Percentiles rank a stretch among this genome's conserved stretches.
phyloP scores from a whole-genome alignment of 768 basidiomycete genomes.

The Leccinum disarticulatum region DNA sequence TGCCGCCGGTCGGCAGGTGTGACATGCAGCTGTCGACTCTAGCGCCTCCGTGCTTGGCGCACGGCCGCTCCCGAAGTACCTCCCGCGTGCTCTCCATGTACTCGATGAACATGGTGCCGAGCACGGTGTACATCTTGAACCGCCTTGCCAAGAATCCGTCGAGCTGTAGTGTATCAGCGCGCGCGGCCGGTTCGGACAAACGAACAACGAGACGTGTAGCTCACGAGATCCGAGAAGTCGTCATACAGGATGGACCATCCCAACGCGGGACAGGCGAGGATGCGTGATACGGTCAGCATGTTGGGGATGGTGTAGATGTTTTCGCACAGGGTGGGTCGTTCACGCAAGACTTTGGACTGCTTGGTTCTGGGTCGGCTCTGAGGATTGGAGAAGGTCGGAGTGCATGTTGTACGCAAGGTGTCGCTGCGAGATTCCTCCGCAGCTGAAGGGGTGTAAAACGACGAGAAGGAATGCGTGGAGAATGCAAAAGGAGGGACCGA shows the following conservation, averaged over 20 bases:
- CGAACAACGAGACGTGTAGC: conserved; percentile 27
- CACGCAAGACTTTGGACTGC: conserved; percentile 6
- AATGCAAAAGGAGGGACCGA: neutral
- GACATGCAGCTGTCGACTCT: conserved; percentile 28
- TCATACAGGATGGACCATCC: conserved; percentile 86
- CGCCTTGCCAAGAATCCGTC: conserved; percentile 90
- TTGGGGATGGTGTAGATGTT: conserved; percentile 97
- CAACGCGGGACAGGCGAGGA: conserved; percentile 86
- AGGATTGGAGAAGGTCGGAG: conserved; percentile 10
- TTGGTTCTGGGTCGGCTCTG: conserved; percentile 4
- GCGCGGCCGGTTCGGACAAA: conserved; percentile 2
- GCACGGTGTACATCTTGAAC: conserved; percentile 85
- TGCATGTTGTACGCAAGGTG: conserved; percentile 10
- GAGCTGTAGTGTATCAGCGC: conserved; percentile 46
- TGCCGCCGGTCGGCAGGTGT: conserved; percentile 31
- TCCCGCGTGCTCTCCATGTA: conserved; percentile 34
- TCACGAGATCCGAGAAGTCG: conserved; percentile 87
- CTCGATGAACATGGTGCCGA: conserved; percentile 73
- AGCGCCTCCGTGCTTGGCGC: conserved; percentile 32
- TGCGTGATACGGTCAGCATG: conserved; percentile 81
- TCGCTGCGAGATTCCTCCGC: conserved; percentile 16
- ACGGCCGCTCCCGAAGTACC: conserved; percentile 32
- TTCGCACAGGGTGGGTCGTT: conserved; percentile 53
- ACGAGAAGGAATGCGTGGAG: neutral
- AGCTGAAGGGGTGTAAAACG: neutral